Base-by-base conservation (phyloP, 306 rosid genomes). In the Geum urbanum region DNA sequence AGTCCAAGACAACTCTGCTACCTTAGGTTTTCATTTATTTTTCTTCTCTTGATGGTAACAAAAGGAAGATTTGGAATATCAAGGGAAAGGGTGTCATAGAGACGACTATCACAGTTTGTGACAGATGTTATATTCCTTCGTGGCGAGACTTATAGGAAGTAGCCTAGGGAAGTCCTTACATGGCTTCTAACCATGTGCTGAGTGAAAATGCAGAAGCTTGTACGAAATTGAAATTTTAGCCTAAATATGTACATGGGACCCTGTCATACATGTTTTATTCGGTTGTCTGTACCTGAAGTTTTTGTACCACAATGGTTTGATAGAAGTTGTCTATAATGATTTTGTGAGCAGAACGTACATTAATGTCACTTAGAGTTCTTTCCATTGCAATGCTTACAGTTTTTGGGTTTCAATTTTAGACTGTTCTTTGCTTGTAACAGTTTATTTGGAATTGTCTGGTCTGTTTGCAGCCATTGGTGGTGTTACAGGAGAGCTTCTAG, bases 401-500 rank as follows among this genome's bases (percentile, higher is more conserved):
- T 13, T 15, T 47, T 48, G 22, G 16, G 44, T 27, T 45, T 46
- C 47, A 37, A n/a, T 51, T 51, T 8, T 51, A 18, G 40, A 68
- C 62, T 50, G 22, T 19, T 48, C 48, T 52, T 24, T 52, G 27
- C 24, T 54, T 6, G 10, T 44, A 41, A 41, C 22, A 11, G 43
- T 24, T 54, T 69, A 20, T 44, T 20, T 66, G n/a, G 53, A 59
- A 41, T 9, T 65, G 13, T 9, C 54, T 80, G 18, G 35, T 66
- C 20, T 73, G 57, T 73, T 46, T 73, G 63, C 82, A 83, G 87
- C 77, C 24, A 83, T 83, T 73, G 87, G 82, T 44, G 87, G 87
- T 67, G 52, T 73, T 45, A 79, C 82, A 11, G 87, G 84, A 35
- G 87, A 79, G 47, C 84, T 83, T 77, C 82, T 83, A 61, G 87